Percentiles rank a stretch among this genome's conserved stretches.
These are phyloP conservation scores for Penicillium palitans DNA, from an alignment of 2,329 filamentous ascomycete species.

Conservation along the genomic window DNA sequence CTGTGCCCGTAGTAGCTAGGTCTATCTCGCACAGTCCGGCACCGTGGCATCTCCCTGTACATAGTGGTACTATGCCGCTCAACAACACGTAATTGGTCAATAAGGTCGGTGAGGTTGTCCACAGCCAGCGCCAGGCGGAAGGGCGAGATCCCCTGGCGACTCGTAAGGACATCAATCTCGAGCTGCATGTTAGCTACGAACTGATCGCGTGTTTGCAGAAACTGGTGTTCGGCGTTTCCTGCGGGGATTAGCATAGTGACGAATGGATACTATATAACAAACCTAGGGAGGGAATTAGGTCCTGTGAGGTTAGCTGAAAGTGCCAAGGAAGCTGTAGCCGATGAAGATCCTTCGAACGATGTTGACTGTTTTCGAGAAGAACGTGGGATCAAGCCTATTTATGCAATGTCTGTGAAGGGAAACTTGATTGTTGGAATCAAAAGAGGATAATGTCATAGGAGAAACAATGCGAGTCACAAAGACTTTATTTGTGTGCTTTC, in stretches of 20 bases:
- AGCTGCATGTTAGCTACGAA: background rate
- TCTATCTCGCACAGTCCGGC: background rate
- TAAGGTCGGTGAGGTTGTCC: background rate
- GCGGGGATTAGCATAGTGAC: background rate
- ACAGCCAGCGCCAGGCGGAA: background rate
- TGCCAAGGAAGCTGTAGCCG: background rate
- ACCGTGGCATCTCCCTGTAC: background rate
- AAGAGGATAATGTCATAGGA: background rate
- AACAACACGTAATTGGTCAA: background rate
- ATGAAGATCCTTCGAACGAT: background rate
- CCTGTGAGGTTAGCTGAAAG: background rate
- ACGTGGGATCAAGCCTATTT: background rate
- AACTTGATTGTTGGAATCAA: background rate
- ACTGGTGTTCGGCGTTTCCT: background rate
- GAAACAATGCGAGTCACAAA: background rate
- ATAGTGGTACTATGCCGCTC: background rate
- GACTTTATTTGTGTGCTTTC: background rate
- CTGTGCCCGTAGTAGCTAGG: background rate
- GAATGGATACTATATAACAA: background rate
- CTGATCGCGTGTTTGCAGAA: background rate
- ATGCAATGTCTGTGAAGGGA: background rate
- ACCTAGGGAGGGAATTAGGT: background rate
- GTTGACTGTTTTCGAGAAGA: background rate
- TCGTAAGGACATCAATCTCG: background rate
- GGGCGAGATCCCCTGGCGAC: background rate